Base-by-base conservation (phyloP, 1,284 basidiomycete genomes). In the Cronartium quercuum region DNA sequence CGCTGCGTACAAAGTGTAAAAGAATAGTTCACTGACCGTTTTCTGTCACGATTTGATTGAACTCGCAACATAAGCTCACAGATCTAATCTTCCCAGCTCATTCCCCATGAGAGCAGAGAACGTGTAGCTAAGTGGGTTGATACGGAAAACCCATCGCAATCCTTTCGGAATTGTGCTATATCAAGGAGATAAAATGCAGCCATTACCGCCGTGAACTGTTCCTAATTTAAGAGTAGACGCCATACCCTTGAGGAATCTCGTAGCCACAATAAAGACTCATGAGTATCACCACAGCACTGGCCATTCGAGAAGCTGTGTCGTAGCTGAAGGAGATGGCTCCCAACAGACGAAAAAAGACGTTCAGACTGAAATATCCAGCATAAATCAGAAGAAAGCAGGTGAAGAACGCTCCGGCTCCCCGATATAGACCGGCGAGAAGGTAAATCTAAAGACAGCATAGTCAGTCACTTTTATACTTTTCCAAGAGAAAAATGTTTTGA, bases 41-140 rank as follows among this genome's bases (percentile, higher is more conserved):
- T 78, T 78, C 0, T 70, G 73, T 10, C 77, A 78, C 9, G 78
- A 41, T 58, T 79, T 76, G 75, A 29, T 44, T 44, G 12, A 2
- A 12, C 10, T 44, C 42, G 1, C 42, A 78, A 69, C 0, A 75
- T 71, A 1, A 66, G 57, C 69, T 73, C 35, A 74, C 77, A 78
- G 40, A 75, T 76, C 38, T 18, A 90, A 86, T 7, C 90, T 86
- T 83, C 86, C 88, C 82, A 92, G 92, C 80, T 92, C 90, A 80
- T 93, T 93, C 82, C 90, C 88, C 86, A 92, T 89, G 66, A 87
- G 84, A 0, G 87, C 89, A 78, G 89, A 87, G 85, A 91, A 94
- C 0, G 89, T 89, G 82, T 92, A 94, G 15, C 87, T 83, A 61
- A 91, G 80, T 12, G 81, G 80, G 55, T 78, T 77, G 77, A 91